Conservation (phyloP, 805 yeast genomes). For the Wickerhamiella brachini region DNA sequence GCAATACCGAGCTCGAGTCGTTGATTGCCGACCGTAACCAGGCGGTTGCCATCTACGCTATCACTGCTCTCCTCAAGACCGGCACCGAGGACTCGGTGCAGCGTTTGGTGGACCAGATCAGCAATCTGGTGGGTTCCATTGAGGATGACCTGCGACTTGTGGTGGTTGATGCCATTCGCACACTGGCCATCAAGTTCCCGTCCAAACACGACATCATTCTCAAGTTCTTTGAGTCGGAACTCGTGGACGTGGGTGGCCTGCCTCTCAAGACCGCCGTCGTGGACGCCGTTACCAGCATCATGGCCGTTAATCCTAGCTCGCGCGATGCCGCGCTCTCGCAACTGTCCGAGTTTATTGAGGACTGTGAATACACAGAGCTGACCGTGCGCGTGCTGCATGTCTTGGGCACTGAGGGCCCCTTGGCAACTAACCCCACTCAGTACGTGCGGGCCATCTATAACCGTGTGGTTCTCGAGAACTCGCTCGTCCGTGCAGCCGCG, state of each 20-base stretch:
- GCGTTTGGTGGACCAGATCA: slow-evolving; percentile 72
- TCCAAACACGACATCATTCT: slow-evolving; percentile 74
- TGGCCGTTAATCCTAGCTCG: slow-evolving; percentile 72
- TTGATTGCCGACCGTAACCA: slow-evolving; percentile 80
- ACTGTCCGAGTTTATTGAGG: slow-evolving; percentile 94
- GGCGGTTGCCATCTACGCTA: slow-evolving; percentile 91
- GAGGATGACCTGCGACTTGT: slow-evolving; percentile 92
- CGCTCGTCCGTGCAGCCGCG: slow-evolving; percentile 91
- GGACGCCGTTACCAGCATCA: slow-evolving; percentile 85
- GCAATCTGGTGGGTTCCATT: slow-evolving; percentile 82
- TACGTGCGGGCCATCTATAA: slow-evolving; percentile 94
- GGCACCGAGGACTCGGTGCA: slow-evolving; percentile 86
- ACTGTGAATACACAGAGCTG: slow-evolving; percentile 90
- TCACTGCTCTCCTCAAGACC: slow-evolving; percentile 87
- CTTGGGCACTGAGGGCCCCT: slow-evolving; percentile 90
- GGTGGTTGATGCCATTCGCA: slow-evolving; percentile 88
- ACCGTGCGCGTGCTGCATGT: slow-evolving; percentile 85
- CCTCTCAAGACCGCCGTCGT: slow-evolving; percentile 75
- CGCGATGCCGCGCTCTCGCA: slow-evolving; percentile 72
- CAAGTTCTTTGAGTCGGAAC: slow-evolving; percentile 62
- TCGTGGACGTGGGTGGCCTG: slow-evolving; percentile 85
- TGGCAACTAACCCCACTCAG: slow-evolving; percentile 68
- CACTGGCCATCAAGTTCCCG: slow-evolving; percentile 87
- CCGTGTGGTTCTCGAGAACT: slow-evolving; percentile 90
- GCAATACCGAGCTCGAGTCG: slow-evolving; percentile 75